These are phyloP conservation scores for baker's yeast (Saccharomyces cerevisiae) DNA, from an alignment of 805 yeast species.

Conservation along the genomic window DNA sequence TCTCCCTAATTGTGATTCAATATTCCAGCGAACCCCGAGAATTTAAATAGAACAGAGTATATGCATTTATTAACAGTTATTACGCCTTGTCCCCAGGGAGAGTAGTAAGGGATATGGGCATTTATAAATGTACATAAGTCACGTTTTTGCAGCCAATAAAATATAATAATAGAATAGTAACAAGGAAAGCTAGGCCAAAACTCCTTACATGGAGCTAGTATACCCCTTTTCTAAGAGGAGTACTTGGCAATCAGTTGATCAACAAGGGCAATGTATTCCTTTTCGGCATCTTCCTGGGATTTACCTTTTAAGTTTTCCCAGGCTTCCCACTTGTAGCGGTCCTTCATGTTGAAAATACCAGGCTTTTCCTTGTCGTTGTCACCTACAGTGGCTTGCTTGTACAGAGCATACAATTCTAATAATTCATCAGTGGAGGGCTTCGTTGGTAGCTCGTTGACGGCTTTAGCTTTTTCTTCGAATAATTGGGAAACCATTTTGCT, in stretches of 20 bases:
- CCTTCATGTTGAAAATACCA: conserved; percentile 85
- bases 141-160: neutral
- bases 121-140: neutral
- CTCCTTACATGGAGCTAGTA: neutral
- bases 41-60: neutral
- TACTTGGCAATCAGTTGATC: conserved; percentile 53
- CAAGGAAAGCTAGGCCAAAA: neutral
- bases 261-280: conserved; percentile 62
- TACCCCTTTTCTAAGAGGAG: conserved; percentile 4
- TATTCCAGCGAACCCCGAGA: neutral
- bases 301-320: conserved; percentile 87
- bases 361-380: conserved; percentile 86
- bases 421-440: conserved; percentile 85
- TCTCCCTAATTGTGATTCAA: neutral
- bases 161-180: neutral
- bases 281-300: conserved; percentile 84
- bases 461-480: conserved; percentile 52
- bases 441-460: conserved; percentile 63
- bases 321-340: conserved; percentile 95
- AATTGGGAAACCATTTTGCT: conserved; percentile 27
- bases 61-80: neutral
- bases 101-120: neutral
- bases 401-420: conserved; percentile 79
- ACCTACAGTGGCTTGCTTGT: conserved; percentile 95
- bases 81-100: neutral